Conservation (phyloP, 169 alveolate species). For the Plasmodium blacklocki region DNA sequence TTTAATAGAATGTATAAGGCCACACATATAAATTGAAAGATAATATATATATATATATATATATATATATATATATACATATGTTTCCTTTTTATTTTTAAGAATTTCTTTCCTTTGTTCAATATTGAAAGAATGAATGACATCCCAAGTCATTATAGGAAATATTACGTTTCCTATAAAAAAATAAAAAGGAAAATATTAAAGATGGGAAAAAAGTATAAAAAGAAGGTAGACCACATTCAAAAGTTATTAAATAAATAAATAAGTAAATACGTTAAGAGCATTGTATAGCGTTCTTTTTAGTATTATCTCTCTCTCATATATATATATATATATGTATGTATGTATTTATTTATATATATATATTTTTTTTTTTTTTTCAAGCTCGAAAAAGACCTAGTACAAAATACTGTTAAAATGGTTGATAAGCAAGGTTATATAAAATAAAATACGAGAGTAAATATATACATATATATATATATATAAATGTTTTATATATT, state of each 20-base stretch:
- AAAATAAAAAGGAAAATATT: slow-evolving; percentile 46
- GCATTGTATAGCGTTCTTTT: no score
- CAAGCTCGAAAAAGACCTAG: slow-evolving; percentile 60
- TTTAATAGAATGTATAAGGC: no score
- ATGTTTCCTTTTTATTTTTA: no score
- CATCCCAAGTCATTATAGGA: slow-evolving; percentile 50
- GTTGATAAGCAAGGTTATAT: slow-evolving; percentile 61
- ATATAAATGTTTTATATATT: not conserved
- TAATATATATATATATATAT: no score
- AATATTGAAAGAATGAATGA: slow-evolving; percentile 33
- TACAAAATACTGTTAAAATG: slow-evolving; percentile 53
- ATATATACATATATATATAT: not conserved
- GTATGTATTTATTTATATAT: no score
- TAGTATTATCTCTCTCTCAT: no score
- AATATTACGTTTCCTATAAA: slow-evolving; percentile 61
- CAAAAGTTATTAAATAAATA: not conserved
- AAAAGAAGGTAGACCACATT: slow-evolving; percentile 34
- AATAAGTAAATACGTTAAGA: not conserved
- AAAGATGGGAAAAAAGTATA: slow-evolving; percentile 48
- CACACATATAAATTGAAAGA: no score
- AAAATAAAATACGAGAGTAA: not conserved
- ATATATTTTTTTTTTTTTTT: slow-evolving; percentile 16
- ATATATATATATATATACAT: no score
- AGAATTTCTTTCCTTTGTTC: no score
- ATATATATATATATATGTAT: not conserved